Evolutionary conservation across 2,329 filamentous ascomycete species (phyloP).

Genomic region (Geosmithia morbida): DNA sequence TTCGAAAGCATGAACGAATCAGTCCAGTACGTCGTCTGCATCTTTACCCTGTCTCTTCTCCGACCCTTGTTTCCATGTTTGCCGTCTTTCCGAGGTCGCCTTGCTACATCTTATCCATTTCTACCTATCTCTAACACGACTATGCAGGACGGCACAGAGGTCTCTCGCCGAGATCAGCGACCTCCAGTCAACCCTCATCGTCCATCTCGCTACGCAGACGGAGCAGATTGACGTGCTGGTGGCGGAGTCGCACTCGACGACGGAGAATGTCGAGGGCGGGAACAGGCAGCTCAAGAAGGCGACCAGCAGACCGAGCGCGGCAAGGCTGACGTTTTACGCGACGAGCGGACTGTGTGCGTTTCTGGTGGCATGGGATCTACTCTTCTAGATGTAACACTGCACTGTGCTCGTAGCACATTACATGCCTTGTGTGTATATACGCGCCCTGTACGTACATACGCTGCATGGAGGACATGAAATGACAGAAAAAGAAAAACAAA

Average conservation of each 20-base stretch:
- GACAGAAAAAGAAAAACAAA: not conserved
- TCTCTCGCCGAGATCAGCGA: constrained; percentile 87
- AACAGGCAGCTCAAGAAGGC: constrained; percentile 88
- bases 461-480: not conserved
- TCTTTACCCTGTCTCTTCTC: too few relatives aligned
- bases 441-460: not conserved
- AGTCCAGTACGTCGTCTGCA: constrained; percentile 56
- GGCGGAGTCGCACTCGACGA: constrained; percentile 65
- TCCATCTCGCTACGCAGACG: constrained; percentile 72
- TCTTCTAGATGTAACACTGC: constrained; percentile 26
- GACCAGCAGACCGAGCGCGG: constrained; percentile 54
- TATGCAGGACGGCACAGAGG: constrained; percentile 63
- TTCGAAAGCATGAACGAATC: constrained; percentile 91
- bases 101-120: not conserved
- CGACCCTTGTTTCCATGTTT: too few relatives aligned
- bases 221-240: constrained; percentile 84
- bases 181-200: constrained; percentile 76
- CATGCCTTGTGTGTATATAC: not conserved
- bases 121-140: not conserved
- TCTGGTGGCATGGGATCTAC: constrained; percentile 63
- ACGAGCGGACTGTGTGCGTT: constrained; percentile 61
- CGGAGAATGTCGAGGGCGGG: constrained; percentile 74
- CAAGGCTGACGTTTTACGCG: constrained; percentile 69
- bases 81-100: too few relatives aligned
- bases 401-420: not conserved